Evolutionary conservation across 441 rosid species (phyloP), one percentile per base, ranked within the genome.

Genomic region (Rhodomyrtus psidioides): DNA sequence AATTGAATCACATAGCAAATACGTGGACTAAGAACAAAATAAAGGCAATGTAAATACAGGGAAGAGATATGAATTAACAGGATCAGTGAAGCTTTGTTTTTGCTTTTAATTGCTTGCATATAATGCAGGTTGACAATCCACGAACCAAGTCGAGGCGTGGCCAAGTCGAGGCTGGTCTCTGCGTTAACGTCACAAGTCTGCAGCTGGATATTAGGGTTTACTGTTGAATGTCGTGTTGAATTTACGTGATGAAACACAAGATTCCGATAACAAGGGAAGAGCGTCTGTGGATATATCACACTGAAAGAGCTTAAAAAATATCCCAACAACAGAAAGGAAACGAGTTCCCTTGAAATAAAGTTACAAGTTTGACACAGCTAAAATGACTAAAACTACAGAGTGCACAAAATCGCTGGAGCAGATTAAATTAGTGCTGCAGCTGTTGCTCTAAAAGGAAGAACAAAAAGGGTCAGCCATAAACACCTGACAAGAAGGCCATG

Each of bases 341-440:
- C 79, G 49, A 39, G 16, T 39, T 70, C 49, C 79, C 79, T 70
- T 34, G 49, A 21, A 19, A 70, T 21, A 12, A 70, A 12, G 49
- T 39, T 70, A 70, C 79, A 70, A 70, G 49, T 21, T 34, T 39
- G n/a, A 65, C 49, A 65, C 84, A 54, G 44, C 84, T 82, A 39
- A 39, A 70, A 70, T 39, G 79, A 70, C 49, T 70, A 70, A 34
- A 30, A 51, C 39, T 83, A 88, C 65, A 54, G 42, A 56, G 84
- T 88, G 87, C 90, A 89, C 94, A 93, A 94, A 92, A 94, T 89
- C 57, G 89, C 91, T 84, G 53, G 84, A 90, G 93, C 95, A 90
- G 91, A 88, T 51, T 75, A 39, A 86, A 88, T 76, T 87, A 84
- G 81, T 87, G 82, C 88, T 82, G 89, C 88, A 74, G 88, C 89